These are phyloP conservation scores for Neurospora cerealis DNA, from an alignment of 495 filamentous ascomycete genomes.

Conservation along the genomic window DNA sequence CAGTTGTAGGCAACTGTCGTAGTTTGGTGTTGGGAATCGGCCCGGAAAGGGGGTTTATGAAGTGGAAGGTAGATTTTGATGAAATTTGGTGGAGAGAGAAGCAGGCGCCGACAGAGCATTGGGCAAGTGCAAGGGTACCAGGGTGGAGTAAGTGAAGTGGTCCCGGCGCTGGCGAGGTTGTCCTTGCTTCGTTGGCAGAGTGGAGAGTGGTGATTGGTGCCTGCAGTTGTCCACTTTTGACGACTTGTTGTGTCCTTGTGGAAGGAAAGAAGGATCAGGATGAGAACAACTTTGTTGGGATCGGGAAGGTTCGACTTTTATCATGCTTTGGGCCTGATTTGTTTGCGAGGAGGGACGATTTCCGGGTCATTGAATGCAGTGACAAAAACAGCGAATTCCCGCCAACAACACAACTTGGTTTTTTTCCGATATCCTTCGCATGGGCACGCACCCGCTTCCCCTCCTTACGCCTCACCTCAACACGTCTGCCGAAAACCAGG, in stretches of 20 bases:
- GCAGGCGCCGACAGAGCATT: not conserved
- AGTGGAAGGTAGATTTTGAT: not conserved
- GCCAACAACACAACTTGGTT: not conserved
- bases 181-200: not conserved
- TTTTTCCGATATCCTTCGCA: not conserved
- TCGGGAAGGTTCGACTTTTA: not conserved
- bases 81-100: not conserved
- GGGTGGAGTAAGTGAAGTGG: not conserved
- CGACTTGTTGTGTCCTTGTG: not conserved
- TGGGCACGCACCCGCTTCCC: not conserved
- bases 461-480: not conserved
- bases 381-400: not conserved
- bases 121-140: not conserved
- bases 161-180: not conserved
- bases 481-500: not conserved
- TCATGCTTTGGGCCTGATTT: not conserved
- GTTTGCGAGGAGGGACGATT: not conserved
- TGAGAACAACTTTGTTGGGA: not conserved
- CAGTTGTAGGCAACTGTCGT: not conserved
- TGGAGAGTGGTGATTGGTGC: not conserved
- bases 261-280: not conserved
- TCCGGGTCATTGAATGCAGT: not conserved
- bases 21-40: not conserved
- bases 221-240: not conserved
- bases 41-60: not conserved